Conservation (phyloP, 2,329 filamentous ascomycete species). For the Alternaria arbusti region DNA sequence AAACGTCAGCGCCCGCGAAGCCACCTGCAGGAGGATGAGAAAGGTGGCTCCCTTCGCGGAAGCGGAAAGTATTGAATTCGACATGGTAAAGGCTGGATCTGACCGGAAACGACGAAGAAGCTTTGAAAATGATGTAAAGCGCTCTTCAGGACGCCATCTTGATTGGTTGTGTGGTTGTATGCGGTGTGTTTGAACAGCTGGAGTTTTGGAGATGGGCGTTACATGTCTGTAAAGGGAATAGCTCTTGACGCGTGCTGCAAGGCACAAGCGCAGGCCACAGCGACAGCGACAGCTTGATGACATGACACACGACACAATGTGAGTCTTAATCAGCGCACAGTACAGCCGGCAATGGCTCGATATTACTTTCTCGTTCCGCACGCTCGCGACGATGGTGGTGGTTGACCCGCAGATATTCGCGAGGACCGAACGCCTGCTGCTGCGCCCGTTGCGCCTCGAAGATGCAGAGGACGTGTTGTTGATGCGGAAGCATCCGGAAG, state of each 20-base stretch:
- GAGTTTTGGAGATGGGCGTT: conserved; percentile 17
- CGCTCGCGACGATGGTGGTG: conserved; percentile 38
- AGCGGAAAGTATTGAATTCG: conserved; percentile 46
- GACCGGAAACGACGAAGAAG: conserved; percentile 9
- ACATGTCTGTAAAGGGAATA: conserved; percentile 32
- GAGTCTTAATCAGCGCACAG: conserved; percentile 5
- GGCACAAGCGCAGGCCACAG: conserved; percentile 6
- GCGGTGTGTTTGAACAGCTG: conserved; percentile 23
- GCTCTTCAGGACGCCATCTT: conserved; percentile 25
- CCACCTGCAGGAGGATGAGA: conserved; percentile 85
- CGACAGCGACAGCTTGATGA: conserved; percentile 19
- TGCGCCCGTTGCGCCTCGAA: conserved; percentile 58
- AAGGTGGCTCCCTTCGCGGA: conserved; percentile 78
- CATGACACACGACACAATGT: conserved; percentile 31
- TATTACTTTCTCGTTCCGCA: background rate
- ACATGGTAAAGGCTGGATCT: conserved; percentile 27
- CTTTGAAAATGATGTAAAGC: conserved; percentile 9
- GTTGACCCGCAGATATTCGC: conserved; percentile 39
- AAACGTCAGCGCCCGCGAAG: conserved; percentile 88
- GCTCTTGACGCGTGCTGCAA: conserved; percentile 13
- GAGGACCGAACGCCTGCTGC: conserved; percentile 60
- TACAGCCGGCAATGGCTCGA: conserved; percentile 23
- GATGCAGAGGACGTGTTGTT: conserved; percentile 60
- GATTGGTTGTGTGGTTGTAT: conserved; percentile 25
- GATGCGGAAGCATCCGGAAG: conserved; percentile 64